Evolutionary conservation across 176 grass and related monocot species (phyloP).

Genomic region (Aegilops longissima): DNA sequence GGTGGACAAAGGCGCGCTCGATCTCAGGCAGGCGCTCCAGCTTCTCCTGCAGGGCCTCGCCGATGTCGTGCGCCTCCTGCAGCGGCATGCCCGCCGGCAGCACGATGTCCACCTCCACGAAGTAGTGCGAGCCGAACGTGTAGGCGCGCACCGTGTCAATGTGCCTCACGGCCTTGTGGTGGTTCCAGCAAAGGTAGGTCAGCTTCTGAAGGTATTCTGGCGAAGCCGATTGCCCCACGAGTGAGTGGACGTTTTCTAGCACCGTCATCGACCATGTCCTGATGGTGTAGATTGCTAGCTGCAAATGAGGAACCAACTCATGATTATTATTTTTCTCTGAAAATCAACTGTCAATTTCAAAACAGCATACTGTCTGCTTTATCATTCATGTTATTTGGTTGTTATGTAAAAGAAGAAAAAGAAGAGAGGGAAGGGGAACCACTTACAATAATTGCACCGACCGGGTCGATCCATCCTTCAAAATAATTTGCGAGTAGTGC

Average conservation of each 20-base stretch:
- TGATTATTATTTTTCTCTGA: not conserved
- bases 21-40: conserved; percentile 87
- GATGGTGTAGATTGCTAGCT: conserved; percentile 91
- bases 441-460: conserved; percentile 94
- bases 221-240: conserved; percentile 82
- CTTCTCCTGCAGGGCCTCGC: conserved; percentile 95
- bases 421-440: not conserved
- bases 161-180: conserved; percentile 90
- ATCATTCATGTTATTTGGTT: not conserved
- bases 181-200: conserved; percentile 97
- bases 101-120: conserved; percentile 96
- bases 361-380: not conserved
- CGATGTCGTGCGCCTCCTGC: conserved; percentile 86
- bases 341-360: not conserved
- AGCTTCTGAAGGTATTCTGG: conserved; percentile 93
- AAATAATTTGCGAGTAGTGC: conserved; percentile 81
- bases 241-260: conserved; percentile 90
- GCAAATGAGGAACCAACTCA: not conserved
- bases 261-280: conserved; percentile 92
- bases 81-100: conserved; percentile 78
- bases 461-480: conserved; percentile 78
- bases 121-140: conserved; percentile 96
- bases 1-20: conserved; percentile 94
- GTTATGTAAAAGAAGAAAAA: not conserved
- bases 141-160: conserved; percentile 95